Conservation (phyloP, 208 protist genomes). For the Trypanosoma brucei region DNA sequence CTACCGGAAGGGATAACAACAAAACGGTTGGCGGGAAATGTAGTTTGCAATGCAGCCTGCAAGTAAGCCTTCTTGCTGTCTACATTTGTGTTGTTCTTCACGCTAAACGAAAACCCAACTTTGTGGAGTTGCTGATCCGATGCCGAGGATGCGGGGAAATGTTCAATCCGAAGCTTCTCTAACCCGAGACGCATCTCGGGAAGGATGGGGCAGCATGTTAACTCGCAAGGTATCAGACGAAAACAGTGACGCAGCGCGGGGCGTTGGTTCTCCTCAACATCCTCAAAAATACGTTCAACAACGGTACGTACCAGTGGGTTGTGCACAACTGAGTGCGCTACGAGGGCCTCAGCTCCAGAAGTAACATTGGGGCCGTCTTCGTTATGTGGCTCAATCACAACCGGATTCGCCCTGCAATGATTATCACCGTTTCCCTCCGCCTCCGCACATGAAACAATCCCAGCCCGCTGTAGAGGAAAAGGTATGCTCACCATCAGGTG, state of each 20-base stretch:
- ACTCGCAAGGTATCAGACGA: constrained; percentile 66
- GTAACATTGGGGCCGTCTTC: not conserved
- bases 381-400: not conserved
- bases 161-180: constrained; percentile 31
- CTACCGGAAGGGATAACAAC: constrained; percentile 43
- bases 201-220: constrained; percentile 80
- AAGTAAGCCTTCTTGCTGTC: constrained; percentile 51
- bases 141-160: constrained; percentile 35
- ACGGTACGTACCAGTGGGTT: constrained; percentile 71
- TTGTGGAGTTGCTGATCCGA: constrained; percentile 8
- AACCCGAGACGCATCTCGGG: constrained; percentile 66
- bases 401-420: constrained; percentile 3
- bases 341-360: constrained; percentile 1
- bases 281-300: constrained; percentile 68
- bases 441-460: not conserved
- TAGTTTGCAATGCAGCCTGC: constrained; percentile 31
- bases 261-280: constrained; percentile 45
- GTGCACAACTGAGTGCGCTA: constrained; percentile 56
- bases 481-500: constrained; percentile 57
- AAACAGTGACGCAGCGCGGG: constrained; percentile 77
- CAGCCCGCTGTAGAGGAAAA: constrained; percentile 16
- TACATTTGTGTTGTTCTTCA: constrained; percentile 85
- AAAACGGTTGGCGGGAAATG: constrained; percentile 78
- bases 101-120: constrained; percentile 44
- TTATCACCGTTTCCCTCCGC: constrained; percentile 8